Percentiles rank a stretch among this genome's conserved stretches.
Conservation (phyloP, 257 asterid genomes). For the Mentha longifolia region DNA sequence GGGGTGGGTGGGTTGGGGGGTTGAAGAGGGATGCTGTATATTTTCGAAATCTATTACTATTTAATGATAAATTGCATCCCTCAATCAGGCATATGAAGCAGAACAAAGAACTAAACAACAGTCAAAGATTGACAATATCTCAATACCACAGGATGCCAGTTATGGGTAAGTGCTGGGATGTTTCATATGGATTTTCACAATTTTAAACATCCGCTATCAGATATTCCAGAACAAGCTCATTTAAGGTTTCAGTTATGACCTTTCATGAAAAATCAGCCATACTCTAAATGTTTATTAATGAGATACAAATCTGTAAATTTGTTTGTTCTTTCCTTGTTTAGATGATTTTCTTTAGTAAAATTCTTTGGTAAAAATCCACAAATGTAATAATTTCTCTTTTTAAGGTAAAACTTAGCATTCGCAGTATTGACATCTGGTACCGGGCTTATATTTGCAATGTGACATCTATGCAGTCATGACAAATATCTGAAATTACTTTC, state of each 20-base stretch:
- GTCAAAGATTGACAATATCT: conserved; percentile 56
- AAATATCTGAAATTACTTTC: conserved; percentile 1
- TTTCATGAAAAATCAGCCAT: neutral
- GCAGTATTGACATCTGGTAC: conserved; percentile 13
- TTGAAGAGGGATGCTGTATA: neutral
- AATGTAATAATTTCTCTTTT: neutral
- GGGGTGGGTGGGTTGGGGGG: neutral
- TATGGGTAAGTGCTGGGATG: conserved; percentile 63
- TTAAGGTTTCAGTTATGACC: conserved; percentile 23
- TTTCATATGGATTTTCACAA: neutral
- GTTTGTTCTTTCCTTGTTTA: conserved; percentile 13
- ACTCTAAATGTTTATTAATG: conserved; percentile 4
- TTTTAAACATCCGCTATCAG: conserved; percentile 9
- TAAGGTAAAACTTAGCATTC: neutral
- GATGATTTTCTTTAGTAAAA: neutral
- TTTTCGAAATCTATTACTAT: conserved; percentile 1
- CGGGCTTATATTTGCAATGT: conserved; percentile 8
- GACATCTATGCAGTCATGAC: conserved; percentile 15
- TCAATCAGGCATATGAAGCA: conserved; percentile 81
- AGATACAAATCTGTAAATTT: conserved; percentile 20
- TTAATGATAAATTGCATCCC: conserved; percentile 11
- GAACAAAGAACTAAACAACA: conserved; percentile 81
- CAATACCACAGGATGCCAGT: conserved; percentile 78
- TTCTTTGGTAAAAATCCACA: neutral
- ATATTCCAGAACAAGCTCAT: conserved; percentile 5